A percentile compares a stretch with the other conserved stretches of the same genome.
phyloP scores from a whole-genome alignment of 306 rosid species.

The Luffa aegyptiaca region DNA sequence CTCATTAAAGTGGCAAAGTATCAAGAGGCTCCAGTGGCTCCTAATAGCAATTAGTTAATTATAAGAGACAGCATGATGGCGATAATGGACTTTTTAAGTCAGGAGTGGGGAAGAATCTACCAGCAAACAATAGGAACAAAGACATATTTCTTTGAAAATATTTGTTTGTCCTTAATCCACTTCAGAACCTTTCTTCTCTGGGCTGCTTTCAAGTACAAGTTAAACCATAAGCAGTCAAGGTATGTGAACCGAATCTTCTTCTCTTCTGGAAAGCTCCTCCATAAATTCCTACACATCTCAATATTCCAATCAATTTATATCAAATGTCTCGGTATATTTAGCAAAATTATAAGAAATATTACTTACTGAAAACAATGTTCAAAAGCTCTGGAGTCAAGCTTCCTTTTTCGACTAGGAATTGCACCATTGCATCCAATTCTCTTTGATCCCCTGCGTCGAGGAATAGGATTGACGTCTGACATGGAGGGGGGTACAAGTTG shows the following conservation, averaged over 20 bases:
- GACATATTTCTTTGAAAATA: constrained; percentile 68
- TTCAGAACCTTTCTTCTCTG: constrained; percentile 46
- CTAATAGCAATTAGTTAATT: constrained; percentile 24
- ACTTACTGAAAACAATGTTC: constrained; percentile 49
- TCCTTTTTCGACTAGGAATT: constrained; percentile 14
- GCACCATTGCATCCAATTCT: constrained; percentile 17
- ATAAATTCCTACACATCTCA: constrained; percentile 43
- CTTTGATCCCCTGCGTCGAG: constrained; percentile 16
- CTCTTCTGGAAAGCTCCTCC: constrained; percentile 51
- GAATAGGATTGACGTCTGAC: neutral
- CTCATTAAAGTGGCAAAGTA: constrained; percentile 66
- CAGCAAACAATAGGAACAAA: constrained; percentile 80
- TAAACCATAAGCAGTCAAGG: constrained; percentile 68
- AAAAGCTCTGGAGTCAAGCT: constrained; percentile 40
- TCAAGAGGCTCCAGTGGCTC: constrained; percentile 76
- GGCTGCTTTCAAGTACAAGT: constrained; percentile 25
- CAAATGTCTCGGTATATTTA: neutral
- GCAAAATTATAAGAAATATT: neutral
- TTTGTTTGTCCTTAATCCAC: constrained; percentile 50
- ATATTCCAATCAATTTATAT: constrained; percentile 16
- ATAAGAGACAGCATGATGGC: constrained; percentile 5
- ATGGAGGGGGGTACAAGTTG: constrained; percentile 11
- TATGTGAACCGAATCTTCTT: constrained; percentile 37
- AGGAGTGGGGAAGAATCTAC: constrained; percentile 26
- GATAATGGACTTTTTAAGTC: neutral